These are phyloP conservation scores for Amphirosellinia nigrospora DNA, from an alignment of 495 filamentous ascomycete genomes.

Conservation along the genomic window DNA sequence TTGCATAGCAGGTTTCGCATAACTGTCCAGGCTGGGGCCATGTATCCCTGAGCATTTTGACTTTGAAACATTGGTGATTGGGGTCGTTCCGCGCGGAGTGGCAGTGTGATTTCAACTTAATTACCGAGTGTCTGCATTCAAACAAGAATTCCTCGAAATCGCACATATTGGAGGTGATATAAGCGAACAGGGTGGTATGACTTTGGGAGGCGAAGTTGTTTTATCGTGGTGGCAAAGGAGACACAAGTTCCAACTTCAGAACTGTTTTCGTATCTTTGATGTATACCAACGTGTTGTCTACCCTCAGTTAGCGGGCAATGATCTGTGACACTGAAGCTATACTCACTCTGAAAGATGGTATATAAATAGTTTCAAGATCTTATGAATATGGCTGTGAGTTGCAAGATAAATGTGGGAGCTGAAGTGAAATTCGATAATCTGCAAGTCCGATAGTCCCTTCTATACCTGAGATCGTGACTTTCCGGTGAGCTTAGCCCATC, in stretches of 20 bases:
- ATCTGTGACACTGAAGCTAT: background rate
- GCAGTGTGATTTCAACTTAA: conserved; percentile 67
- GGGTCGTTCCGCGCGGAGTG: conserved; percentile 73
- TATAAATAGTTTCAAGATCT: background rate
- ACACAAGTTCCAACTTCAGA: background rate
- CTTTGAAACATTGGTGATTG: conserved; percentile 65
- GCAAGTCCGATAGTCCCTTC: background rate
- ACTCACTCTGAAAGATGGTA: conserved; percentile 8
- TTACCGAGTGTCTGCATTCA: conserved; percentile 60
- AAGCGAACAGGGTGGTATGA: background rate
- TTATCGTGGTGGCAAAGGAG: background rate
- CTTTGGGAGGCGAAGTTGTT: background rate
- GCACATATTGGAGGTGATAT: conserved; percentile 57
- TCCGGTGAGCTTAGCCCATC: background rate
- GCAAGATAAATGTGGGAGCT: background rate
- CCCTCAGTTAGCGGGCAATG: background rate
- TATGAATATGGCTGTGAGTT: background rate
- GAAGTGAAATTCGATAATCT: background rate
- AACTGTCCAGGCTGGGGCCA: conserved; percentile 53
- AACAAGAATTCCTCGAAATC: conserved; percentile 70
- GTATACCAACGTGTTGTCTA: background rate
- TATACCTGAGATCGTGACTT: background rate
- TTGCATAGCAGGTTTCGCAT: conserved; percentile 52
- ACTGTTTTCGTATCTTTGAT: background rate
- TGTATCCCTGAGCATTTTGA: conserved; percentile 62